These are phyloP conservation scores for Plasmodium malariae DNA, from an alignment of 169 alveolate genomes.

Conservation along the genomic window DNA sequence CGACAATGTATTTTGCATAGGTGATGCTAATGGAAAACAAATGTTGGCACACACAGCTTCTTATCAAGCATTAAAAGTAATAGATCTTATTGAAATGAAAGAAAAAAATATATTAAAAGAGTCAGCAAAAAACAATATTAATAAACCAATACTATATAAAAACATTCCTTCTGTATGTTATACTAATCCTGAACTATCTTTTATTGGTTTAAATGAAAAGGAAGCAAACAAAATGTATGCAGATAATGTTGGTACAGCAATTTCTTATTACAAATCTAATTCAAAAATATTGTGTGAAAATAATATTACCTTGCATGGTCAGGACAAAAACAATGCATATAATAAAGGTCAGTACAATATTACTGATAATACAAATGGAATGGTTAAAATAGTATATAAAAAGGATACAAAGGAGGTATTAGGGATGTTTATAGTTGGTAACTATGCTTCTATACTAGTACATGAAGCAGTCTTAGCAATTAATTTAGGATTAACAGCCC, in stretches of 20 bases:
- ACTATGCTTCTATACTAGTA: slow-evolving; percentile 80
- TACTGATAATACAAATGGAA: slow-evolving; percentile 77
- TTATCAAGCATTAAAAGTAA: slow-evolving; percentile 88
- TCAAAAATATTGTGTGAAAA: slow-evolving; percentile 82
- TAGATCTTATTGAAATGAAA: slow-evolving; percentile 92
- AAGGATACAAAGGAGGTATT: slow-evolving; percentile 77
- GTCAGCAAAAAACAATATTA: neutral
- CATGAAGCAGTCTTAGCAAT: slow-evolving; percentile 84
- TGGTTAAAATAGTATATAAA: slow-evolving; percentile 78
- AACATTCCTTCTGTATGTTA: slow-evolving; percentile 83
- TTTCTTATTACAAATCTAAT: slow-evolving; percentile 67
- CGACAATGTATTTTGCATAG: slow-evolving; percentile 79
- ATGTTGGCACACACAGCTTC: slow-evolving; percentile 84
- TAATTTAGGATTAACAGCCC: slow-evolving; percentile 45
- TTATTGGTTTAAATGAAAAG: slow-evolving; percentile 81
- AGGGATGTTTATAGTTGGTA: slow-evolving; percentile 81
- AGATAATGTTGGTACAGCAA: slow-evolving; percentile 72
- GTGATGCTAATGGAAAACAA: slow-evolving; percentile 82
- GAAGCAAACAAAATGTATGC: slow-evolving; percentile 70
- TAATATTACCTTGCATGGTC: slow-evolving; percentile 7
- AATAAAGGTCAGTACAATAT: slow-evolving; percentile 45
- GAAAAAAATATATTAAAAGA: slow-evolving; percentile 74
- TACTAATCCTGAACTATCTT: slow-evolving; percentile 82
- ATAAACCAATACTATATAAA: slow-evolving; percentile 61
- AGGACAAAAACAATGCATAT: slow-evolving; percentile 44